phyloP scores from a whole-genome alignment of 768 basidiomycete genomes.

The Lyophyllum decastes region DNA sequence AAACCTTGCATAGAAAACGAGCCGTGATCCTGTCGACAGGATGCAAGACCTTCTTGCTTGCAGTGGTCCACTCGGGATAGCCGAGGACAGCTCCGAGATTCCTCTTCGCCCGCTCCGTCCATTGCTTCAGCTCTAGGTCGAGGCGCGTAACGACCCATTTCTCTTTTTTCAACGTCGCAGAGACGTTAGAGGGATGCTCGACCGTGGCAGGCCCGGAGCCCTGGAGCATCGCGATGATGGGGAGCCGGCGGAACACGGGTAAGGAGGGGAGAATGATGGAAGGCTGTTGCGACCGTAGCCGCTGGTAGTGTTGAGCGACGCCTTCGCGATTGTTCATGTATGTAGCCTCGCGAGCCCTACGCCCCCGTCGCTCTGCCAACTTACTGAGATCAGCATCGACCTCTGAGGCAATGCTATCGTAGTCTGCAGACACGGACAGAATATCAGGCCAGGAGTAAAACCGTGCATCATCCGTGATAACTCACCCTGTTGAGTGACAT shows the following conservation, averaged over 20 bases:
- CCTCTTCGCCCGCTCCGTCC: constrained; percentile 46
- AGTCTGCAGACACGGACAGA: constrained; percentile 26
- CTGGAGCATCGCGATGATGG: constrained; percentile 42
- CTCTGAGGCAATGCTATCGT: constrained; percentile 20
- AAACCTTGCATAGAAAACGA: constrained; percentile 57
- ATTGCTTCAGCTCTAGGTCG: constrained; percentile 43
- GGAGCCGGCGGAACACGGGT: constrained; percentile 48
- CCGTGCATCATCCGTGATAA: not conserved
- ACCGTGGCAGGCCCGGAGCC: constrained; percentile 18
- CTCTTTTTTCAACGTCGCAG: constrained; percentile 27
- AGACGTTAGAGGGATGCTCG: constrained; percentile 10
- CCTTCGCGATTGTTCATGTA: constrained; percentile 30
- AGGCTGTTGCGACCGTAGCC: constrained; percentile 37
- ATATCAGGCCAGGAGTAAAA: not conserved
- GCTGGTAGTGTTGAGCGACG: constrained; percentile 45
- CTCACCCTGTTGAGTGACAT: constrained; percentile 37
- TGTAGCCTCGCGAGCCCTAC: constrained; percentile 20
- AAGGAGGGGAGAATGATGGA: constrained; percentile 43
- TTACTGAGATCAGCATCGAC: constrained; percentile 28
- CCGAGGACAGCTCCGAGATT: constrained; percentile 51
- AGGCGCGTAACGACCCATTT: constrained; percentile 38
- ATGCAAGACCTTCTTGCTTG: constrained; percentile 47
- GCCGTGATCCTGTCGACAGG: constrained; percentile 62
- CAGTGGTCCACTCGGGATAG: constrained; percentile 49
- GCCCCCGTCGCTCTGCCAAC: constrained; percentile 21